Base-by-base conservation (phyloP, 495 filamentous ascomycete genomes). In the Annulohypoxylon bovei region DNA sequence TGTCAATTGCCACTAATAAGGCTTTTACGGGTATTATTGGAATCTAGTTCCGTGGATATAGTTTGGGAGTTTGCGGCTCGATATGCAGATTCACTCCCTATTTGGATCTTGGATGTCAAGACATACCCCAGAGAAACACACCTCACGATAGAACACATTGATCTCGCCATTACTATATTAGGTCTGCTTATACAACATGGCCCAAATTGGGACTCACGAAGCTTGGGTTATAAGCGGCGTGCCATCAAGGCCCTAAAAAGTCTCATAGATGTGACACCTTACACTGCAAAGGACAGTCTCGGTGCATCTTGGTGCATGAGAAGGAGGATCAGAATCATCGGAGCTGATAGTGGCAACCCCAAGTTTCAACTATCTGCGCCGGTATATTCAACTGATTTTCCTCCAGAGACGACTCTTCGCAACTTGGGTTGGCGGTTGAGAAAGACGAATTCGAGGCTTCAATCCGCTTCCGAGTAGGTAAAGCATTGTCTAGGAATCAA, bases 1-100 rank as follows among this genome's bases (percentile, higher is more conserved):
- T 65, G 28, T 25, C 25, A 22, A 18, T 50, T 65, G 39, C 46
- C 62, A 39, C 52, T 49, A 11, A 40, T 58, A 20, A 57, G 6
- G 40, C n/a, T 65, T 27, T 11, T 65, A 7, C 52, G 47, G 11
- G n/a, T 5, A 4, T 28, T 65, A 22, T 35, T 57, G 6, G 3
- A 9, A 30, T 37, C 28, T 23, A 16, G n/a, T 7, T 37, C 39
- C 9, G 9, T 22, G n/a, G 2, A 3, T 12, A 32, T 50, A 8
- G 7, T 50, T 39, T 16, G 14, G 22, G 12, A 14, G 8, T 50
- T 65, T 20, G n/a, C 25, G 7, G 32, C 25, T 47, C 9, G 22
- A 3, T 20, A 49, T 40, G 32, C 18, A 6, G 18, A 47, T 3
- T 39, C 39, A 28, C 14, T 56, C 6, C 39, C 25, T 18, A 23